These are phyloP conservation scores for Chrysopogon serrulatus DNA, from an alignment of 176 grass and related monocot species.

Conservation along the genomic window DNA sequence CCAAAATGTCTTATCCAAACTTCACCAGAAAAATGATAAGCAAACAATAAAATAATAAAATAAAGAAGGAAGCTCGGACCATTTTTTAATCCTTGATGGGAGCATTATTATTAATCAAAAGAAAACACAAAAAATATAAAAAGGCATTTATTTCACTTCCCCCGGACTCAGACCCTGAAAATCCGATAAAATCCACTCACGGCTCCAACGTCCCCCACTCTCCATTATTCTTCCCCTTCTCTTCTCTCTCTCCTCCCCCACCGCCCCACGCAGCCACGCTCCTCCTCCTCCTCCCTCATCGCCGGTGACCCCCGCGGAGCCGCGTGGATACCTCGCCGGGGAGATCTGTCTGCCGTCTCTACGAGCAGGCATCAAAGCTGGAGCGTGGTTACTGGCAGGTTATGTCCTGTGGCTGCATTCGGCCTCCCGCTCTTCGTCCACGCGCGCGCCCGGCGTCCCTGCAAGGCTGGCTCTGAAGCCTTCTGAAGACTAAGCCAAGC, in stretches of 20 bases:
- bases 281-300: neutral
- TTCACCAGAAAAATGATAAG: neutral
- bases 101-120: no score
- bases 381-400: neutral
- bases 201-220: slow-evolving; percentile 20
- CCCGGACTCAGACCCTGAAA: neutral
- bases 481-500: neutral
- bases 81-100: neutral
- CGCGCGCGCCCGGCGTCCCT: neutral
- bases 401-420: slow-evolving; percentile 17
- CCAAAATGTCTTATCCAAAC: slow-evolving; percentile 27
- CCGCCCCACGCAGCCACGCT: slow-evolving; percentile 2
- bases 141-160: slow-evolving; percentile 10
- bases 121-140: neutral
- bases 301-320: neutral
- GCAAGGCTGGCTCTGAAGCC: neutral
- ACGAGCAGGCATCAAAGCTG: no score
- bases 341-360: neutral
- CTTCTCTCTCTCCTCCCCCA: neutral
- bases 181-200: slow-evolving; percentile 54
- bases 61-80: neutral
- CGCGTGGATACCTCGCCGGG: neutral
- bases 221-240: slow-evolving; percentile 28
- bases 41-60: neutral
- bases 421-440: neutral